Conservation (phyloP, 768 basidiomycete species). For the Polyporus arcularius region DNA sequence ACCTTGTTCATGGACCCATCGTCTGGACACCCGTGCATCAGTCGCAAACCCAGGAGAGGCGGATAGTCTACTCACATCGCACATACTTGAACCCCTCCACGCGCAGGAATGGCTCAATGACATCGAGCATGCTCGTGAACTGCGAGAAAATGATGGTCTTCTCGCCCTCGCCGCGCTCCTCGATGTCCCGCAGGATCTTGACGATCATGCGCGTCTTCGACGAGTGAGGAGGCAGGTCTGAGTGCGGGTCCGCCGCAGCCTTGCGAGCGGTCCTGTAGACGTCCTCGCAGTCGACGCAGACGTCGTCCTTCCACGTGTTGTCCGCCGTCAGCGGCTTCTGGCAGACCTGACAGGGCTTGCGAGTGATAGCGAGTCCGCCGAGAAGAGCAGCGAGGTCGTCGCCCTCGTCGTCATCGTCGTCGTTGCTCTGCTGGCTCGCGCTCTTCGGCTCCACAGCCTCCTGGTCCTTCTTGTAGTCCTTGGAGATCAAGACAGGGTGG, state of each 20-base stretch:
- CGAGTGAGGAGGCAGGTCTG: constrained; percentile 64
- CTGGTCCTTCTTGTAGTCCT: constrained; percentile 70
- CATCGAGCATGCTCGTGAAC: constrained; percentile 84
- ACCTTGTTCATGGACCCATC: constrained; percentile 84
- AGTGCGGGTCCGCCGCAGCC: constrained; percentile 27
- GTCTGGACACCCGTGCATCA: constrained; percentile 49
- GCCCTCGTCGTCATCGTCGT: constrained; percentile 55
- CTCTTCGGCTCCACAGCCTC: constrained; percentile 75
- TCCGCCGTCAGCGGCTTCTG: constrained; percentile 39
- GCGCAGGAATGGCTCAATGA: constrained; percentile 83
- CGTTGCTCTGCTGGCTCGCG: constrained; percentile 51
- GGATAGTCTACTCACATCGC: constrained; percentile 66
- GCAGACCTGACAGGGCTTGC: constrained; percentile 78
- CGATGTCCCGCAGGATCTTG: constrained; percentile 66
- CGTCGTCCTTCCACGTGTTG: constrained; percentile 44
- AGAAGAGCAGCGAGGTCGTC: constrained; percentile 81
- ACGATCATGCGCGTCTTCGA: constrained; percentile 88
- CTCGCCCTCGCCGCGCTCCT: constrained; percentile 60
- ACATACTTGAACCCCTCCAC: constrained; percentile 70
- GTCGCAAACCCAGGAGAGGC: not conserved
- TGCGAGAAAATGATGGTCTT: constrained; percentile 98
- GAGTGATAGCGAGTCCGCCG: constrained; percentile 62
- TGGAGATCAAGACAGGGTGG: constrained; percentile 80
- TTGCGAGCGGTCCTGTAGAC: constrained; percentile 51
- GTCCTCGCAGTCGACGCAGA: constrained; percentile 51